phyloP scores from a whole-genome alignment of 2,329 filamentous ascomycete species.

The Fusarium heterosporum region DNA sequence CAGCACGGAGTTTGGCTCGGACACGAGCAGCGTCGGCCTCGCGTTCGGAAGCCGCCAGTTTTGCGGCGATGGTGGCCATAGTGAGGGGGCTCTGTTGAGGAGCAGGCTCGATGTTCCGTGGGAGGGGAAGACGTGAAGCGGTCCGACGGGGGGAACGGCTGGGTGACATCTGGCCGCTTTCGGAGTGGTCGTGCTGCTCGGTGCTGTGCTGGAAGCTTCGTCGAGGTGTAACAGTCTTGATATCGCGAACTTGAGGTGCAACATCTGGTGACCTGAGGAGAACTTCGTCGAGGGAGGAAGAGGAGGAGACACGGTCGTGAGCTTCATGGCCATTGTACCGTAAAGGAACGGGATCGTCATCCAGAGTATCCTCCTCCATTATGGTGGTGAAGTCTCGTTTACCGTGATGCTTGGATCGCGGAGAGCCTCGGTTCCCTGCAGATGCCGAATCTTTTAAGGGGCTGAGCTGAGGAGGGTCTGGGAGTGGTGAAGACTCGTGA shows the following conservation, averaged over 20 bases:
- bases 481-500: slow-evolving; percentile 59
- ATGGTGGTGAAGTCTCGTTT: slow-evolving; percentile 60
- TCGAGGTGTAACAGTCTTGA: slow-evolving; percentile 31
- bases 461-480: slow-evolving; percentile 60
- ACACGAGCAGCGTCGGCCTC: slow-evolving; percentile 73
- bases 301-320: slow-evolving; percentile 46
- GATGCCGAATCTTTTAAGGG: slow-evolving; percentile 65
- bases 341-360: slow-evolving; percentile 43
- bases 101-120: slow-evolving; percentile 53
- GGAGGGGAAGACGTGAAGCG: slow-evolving; percentile 47
- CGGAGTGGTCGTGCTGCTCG: slow-evolving; percentile 22
- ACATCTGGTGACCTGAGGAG: slow-evolving; percentile 47
- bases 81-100: slow-evolving; percentile 68
- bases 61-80: slow-evolving; percentile 71
- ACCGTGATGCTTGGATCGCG: slow-evolving; percentile 44
- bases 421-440: slow-evolving; percentile 60
- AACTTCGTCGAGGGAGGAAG: slow-evolving; percentile 51
- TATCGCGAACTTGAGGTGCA: slow-evolving; percentile 21
- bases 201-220: slow-evolving; percentile 33
- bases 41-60: slow-evolving; percentile 71
- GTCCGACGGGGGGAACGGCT: slow-evolving; percentile 38
- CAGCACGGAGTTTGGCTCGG: slow-evolving; percentile 70
- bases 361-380: slow-evolving; percentile 61
- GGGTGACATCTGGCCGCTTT: slow-evolving; percentile 25
- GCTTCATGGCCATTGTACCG: slow-evolving; percentile 10